Conservation (phyloP, 768 basidiomycete species). For the Thelephora aurantiotincta region DNA sequence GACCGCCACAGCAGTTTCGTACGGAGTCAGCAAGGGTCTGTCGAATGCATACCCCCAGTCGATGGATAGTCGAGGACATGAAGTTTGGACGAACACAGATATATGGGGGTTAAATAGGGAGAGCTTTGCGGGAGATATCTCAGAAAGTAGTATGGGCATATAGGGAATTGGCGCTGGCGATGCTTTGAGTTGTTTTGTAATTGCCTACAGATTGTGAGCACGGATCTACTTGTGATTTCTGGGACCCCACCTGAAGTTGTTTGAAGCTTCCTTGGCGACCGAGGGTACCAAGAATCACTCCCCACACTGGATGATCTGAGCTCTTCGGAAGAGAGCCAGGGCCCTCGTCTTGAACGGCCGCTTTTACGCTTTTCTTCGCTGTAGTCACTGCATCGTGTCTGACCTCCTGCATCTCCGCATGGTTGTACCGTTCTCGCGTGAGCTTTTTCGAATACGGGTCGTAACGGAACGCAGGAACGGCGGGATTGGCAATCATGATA, state of each 20-base stretch:
- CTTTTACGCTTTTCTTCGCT: slow-evolving; percentile 30
- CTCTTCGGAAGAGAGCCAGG: slow-evolving; percentile 8
- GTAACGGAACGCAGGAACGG: slow-evolving; percentile 90
- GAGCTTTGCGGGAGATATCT: slow-evolving; percentile 92
- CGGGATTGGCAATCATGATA: slow-evolving; percentile 98
- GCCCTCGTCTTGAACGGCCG: slow-evolving; percentile 30
- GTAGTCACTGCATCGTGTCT: slow-evolving; percentile 62
- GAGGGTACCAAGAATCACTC: slow-evolving; percentile 84
- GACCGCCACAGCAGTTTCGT: slow-evolving; percentile 82
- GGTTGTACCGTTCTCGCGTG: slow-evolving; percentile 84
- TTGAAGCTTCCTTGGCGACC: slow-evolving; percentile 89
- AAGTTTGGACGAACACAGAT: slow-evolving; percentile 88
- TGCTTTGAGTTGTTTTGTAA: slow-evolving; percentile 51
- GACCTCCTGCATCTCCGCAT: slow-evolving; percentile 69
- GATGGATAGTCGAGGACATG: slow-evolving; percentile 90
- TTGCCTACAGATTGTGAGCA: slow-evolving; percentile 32
- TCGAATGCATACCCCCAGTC: slow-evolving; percentile 99
- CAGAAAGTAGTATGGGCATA: slow-evolving; percentile 86
- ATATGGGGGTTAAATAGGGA: slow-evolving; percentile 70
- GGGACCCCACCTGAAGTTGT: slow-evolving; percentile 56
- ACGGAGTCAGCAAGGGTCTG: slow-evolving; percentile 79
- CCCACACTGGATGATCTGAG: slow-evolving; percentile 44
- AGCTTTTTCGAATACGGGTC: slow-evolving; percentile 98
- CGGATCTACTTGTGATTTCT: not conserved
- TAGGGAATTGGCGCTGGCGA: slow-evolving; percentile 50